Conservation (phyloP, 2,329 filamentous ascomycete genomes). For the Fusarium poae region DNA sequence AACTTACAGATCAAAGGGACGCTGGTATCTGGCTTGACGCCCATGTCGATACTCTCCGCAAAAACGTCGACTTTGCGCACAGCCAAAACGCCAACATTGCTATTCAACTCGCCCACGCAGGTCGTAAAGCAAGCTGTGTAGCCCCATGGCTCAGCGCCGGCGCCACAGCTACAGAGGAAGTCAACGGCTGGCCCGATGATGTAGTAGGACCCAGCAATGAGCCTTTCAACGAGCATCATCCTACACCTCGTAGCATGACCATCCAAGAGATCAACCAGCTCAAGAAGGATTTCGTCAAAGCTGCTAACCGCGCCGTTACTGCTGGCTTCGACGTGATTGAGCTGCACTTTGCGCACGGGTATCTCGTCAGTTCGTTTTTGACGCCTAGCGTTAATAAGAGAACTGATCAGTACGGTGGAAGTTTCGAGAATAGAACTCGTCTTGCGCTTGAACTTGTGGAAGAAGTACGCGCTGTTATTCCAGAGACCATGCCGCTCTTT, state of each 20-base stretch:
- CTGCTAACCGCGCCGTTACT: conserved; percentile 67
- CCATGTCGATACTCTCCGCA: conserved; percentile 71
- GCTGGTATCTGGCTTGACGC: conserved; percentile 74
- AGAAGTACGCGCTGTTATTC: conserved; percentile 71
- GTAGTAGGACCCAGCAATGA: conserved; percentile 62
- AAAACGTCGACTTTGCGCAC: conserved; percentile 75
- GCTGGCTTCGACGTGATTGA: conserved; percentile 78
- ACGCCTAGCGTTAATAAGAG: conserved; percentile 77
- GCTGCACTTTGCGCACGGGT: conserved; percentile 84
- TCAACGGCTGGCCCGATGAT: conserved; percentile 66
- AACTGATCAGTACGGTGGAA: conserved; percentile 76
- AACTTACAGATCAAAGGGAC: conserved; percentile 63
- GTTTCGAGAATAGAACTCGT: conserved; percentile 78
- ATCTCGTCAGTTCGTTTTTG: conserved; percentile 78
- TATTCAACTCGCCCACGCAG: conserved; percentile 79
- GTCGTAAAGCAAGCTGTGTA: conserved; percentile 66
- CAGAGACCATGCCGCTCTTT: conserved; percentile 77
- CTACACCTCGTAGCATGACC: conserved; percentile 74
- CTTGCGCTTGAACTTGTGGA: conserved; percentile 77
- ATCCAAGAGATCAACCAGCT: conserved; percentile 73
- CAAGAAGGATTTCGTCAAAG: conserved; percentile 70
- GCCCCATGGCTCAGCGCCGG: conserved; percentile 67
- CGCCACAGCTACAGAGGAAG: conserved; percentile 61
- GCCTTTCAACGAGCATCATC: conserved; percentile 70
- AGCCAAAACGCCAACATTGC: conserved; percentile 74